Conservation (phyloP, 768 basidiomycete genomes). For the Lanmaoa pseudosensibilis region DNA sequence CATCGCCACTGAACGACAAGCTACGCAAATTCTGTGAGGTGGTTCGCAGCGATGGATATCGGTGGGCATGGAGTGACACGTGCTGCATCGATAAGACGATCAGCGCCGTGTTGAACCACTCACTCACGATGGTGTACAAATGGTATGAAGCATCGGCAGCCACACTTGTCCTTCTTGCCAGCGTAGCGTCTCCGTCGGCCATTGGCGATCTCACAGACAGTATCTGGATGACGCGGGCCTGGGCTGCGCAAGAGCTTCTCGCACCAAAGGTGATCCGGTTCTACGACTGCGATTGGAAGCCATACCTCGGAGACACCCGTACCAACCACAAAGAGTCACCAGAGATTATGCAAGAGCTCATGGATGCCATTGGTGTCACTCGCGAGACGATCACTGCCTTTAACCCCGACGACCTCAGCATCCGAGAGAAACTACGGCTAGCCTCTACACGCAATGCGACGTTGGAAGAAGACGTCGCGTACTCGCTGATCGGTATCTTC, state of each 20-base stretch:
- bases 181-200: too few species aligned
- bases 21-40: constrained; percentile 8
- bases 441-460: constrained; percentile 4
- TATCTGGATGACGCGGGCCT: too few species aligned
- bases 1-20: constrained; percentile 2
- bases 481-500: neutral
- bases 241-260: too few species aligned
- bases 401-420: neutral
- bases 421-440: constrained; percentile 8
- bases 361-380: constrained; percentile 5
- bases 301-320: constrained; percentile 4
- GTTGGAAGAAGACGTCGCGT: constrained; percentile 5
- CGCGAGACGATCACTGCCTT: neutral
- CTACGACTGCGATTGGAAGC: constrained; percentile 7
- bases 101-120: constrained; percentile 3
- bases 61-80: constrained; percentile 3
- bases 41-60: constrained; percentile 3
- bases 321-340: neutral
- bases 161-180: too few species aligned
- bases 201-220: too few species aligned
- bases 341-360: neutral
- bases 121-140: too few species aligned
- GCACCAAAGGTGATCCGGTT: too few species aligned
- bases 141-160: too few species aligned
- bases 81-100: constrained; percentile 11